phyloP scores from a whole-genome alignment of 2,329 filamentous ascomycete species.

The Aspergillus texensis region DNA sequence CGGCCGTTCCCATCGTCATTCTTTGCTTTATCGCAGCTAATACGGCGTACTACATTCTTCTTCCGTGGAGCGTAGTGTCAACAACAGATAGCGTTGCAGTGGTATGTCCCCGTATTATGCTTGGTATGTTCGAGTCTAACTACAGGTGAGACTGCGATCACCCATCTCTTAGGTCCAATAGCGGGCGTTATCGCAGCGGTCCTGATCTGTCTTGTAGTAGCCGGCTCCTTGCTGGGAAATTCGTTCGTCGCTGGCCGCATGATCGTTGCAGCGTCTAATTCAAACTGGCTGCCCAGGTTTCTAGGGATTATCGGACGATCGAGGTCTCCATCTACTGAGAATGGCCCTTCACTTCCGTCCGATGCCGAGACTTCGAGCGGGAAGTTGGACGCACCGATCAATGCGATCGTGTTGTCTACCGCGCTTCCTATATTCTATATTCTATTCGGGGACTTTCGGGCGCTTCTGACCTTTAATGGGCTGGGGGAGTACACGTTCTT shows the following conservation, averaged over 20 bases:
- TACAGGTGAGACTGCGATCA: constrained; percentile 13
- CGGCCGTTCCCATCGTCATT: constrained; percentile 19
- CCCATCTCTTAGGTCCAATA: constrained; percentile 14
- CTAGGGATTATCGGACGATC: constrained; percentile 14
- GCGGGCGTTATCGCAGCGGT: constrained; percentile 14
- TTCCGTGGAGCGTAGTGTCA: constrained; percentile 19
- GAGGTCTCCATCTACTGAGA: neutral
- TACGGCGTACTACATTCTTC: constrained; percentile 20
- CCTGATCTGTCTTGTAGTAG: constrained; percentile 19
- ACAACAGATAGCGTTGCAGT: constrained; percentile 22
- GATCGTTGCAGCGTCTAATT: constrained; percentile 18
- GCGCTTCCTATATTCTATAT: constrained; percentile 14
- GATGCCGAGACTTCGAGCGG: no score
- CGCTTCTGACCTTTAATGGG: constrained; percentile 21
- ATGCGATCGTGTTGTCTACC: constrained; percentile 19
- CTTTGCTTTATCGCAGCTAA: constrained; percentile 20
- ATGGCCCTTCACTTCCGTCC: neutral
- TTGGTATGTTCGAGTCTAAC: neutral
- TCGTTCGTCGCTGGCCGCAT: constrained; percentile 22
- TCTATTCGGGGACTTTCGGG: constrained; percentile 21
- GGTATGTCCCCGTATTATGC: constrained; percentile 1
- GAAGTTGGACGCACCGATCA: constrained; percentile 19
- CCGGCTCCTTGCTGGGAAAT: constrained; percentile 20
- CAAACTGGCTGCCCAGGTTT: constrained; percentile 19
- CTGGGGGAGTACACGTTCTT: constrained; percentile 24